phyloP scores from a whole-genome alignment of 805 yeast genomes.

The Saccharomycopsis vini region DNA sequence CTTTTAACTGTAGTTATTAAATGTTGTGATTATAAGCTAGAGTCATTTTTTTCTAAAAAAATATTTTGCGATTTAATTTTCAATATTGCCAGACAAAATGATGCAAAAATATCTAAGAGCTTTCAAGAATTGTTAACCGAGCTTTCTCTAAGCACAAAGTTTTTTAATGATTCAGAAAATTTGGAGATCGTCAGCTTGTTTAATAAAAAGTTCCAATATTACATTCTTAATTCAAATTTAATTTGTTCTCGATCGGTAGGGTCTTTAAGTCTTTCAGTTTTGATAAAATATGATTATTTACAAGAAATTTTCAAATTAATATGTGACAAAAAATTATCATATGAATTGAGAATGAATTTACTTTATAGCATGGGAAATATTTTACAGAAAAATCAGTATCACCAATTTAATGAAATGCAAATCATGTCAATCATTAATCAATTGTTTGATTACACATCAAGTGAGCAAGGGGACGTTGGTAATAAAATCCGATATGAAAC shows the following conservation, averaged over 20 bases:
- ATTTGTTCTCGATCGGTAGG: constrained; percentile 33
- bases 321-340: constrained; percentile 25
- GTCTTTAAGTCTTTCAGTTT: constrained; percentile 10
- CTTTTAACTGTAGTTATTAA: constrained; percentile 19
- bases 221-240: constrained; percentile 32
- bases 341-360: constrained; percentile 21
- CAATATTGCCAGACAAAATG: constrained; percentile 23
- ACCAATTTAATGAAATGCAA: neutral
- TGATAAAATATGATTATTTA: constrained; percentile 20
- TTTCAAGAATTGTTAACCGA: constrained; percentile 27
- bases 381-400: neutral
- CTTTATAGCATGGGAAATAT: neutral
- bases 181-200: constrained; percentile 14
- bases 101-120: constrained; percentile 21
- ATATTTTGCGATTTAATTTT: constrained; percentile 22
- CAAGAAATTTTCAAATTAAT: constrained; percentile 25
- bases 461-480: constrained; percentile 90
- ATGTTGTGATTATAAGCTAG: neutral
- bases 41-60: neutral
- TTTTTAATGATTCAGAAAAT: constrained; percentile 8
- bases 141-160: no score
- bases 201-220: constrained; percentile 28
- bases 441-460: constrained; percentile 68
- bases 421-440: constrained; percentile 26
- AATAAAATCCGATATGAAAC: constrained; percentile 53